Conservation (phyloP, 108 stramenopile genomes). For the Cyclostephanos invisitatus region DNA sequence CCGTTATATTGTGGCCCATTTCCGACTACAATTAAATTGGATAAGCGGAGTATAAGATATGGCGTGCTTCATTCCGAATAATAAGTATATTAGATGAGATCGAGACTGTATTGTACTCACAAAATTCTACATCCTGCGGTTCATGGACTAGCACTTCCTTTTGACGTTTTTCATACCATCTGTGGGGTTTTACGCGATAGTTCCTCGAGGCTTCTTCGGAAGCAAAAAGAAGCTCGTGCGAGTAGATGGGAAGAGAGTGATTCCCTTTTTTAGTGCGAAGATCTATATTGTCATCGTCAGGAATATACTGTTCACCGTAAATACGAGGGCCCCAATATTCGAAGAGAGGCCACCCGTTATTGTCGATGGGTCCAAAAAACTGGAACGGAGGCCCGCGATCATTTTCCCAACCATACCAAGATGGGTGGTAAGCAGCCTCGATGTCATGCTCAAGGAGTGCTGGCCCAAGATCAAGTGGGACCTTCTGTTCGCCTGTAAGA, state of each 20-base stretch:
- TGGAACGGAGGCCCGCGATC: constrained; percentile 11
- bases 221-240: constrained; percentile 22
- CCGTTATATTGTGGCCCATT: constrained; percentile 5
- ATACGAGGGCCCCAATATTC: not conserved
- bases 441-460: constrained; percentile 1
- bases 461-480: constrained; percentile 19
- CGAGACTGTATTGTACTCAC: not conserved
- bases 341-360: not conserved
- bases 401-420: constrained; percentile 13
- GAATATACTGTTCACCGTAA: constrained; percentile 15
- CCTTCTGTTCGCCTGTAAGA: not conserved
- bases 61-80: too few relatives aligned
- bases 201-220: constrained; percentile 18
- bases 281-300: not conserved
- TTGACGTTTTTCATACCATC: constrained; percentile 8
- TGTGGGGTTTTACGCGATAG: not conserved
- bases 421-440: constrained; percentile 9
- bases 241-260: constrained; percentile 23
- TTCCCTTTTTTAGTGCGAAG: not conserved
- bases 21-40: not conserved
- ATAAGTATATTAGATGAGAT: too few relatives aligned
- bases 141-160: too few relatives aligned
- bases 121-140: not conserved
- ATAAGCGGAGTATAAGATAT: too few relatives aligned
- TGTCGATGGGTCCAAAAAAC: not conserved